Percentiles rank a stretch among this genome's conserved stretches.
These are phyloP conservation scores for Mycosphaerella sp. DNA, from an alignment of 2,329 filamentous ascomycete genomes.

Conservation along the genomic window DNA sequence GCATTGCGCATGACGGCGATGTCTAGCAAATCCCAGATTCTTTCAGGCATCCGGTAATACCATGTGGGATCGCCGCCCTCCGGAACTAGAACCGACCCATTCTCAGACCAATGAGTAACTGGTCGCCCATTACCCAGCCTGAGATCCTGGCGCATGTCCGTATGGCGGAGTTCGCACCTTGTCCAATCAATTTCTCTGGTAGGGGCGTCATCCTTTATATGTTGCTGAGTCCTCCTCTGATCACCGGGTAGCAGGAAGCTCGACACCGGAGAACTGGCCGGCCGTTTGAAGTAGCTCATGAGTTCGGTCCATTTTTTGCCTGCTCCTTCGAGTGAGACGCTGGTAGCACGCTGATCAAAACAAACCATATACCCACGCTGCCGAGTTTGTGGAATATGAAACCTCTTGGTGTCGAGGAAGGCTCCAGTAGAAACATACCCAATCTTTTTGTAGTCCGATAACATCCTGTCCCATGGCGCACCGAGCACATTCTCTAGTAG, in stretches of 20 bases:
- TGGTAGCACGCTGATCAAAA: slow-evolving; percentile 31
- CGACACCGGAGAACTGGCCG: slow-evolving; percentile 56
- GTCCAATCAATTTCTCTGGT: slow-evolving; percentile 45
- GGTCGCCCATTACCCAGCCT: slow-evolving; percentile 51
- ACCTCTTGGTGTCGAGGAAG: slow-evolving; percentile 61
- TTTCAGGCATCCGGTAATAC: slow-evolving; percentile 47
- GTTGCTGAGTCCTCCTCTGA: slow-evolving; percentile 33
- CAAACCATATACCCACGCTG: slow-evolving; percentile 44
- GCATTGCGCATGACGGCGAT: slow-evolving; percentile 47
- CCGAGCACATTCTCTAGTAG: slow-evolving; percentile 64
- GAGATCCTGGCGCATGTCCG: slow-evolving; percentile 46
- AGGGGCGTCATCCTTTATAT: slow-evolving; percentile 16
- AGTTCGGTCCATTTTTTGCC: slow-evolving; percentile 39
- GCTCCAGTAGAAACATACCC: slow-evolving; percentile 51
- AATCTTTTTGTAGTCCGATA: slow-evolving; percentile 40
- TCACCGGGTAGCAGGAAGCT: slow-evolving; percentile 55
- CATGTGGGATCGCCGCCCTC: slow-evolving; percentile 52
- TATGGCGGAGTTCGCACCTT: slow-evolving; percentile 55
- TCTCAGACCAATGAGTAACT: slow-evolving; percentile 54
- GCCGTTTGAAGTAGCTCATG: slow-evolving; percentile 47
- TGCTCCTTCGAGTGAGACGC: background rate
- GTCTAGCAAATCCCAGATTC: slow-evolving; percentile 63
- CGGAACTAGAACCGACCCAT: slow-evolving; percentile 47
- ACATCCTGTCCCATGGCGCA: slow-evolving; percentile 53
- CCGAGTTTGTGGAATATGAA: slow-evolving; percentile 59